Conservation (phyloP, 2,329 filamentous ascomycete species). For the Diaporthe ilicicola region DNA sequence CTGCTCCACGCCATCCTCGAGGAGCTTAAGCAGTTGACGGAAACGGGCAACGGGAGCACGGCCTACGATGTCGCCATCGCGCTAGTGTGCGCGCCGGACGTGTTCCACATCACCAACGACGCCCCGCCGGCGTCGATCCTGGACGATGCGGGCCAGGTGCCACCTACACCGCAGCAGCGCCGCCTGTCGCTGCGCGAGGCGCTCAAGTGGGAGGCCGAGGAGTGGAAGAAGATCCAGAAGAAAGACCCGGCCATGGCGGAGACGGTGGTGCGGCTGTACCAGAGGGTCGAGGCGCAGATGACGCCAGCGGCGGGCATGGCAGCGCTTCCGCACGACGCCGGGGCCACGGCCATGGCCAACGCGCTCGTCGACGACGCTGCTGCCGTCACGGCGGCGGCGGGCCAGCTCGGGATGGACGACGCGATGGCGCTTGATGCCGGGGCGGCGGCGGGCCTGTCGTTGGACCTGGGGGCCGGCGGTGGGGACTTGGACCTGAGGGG, state of each 20-base stretch:
- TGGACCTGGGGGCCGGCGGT: conserved; percentile 49
- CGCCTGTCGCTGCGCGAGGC: conserved; percentile 67
- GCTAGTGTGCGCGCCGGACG: conserved; percentile 74
- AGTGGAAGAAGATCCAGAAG: conserved; percentile 64
- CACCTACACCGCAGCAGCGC: conserved; percentile 50
- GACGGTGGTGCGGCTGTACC: conserved; percentile 68
- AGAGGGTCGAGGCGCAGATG: conserved; percentile 73
- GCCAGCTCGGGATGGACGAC: conserved; percentile 31
- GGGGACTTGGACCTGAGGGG: conserved; percentile 48
- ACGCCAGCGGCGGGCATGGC: conserved; percentile 37
- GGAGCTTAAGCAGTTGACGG: conserved; percentile 70
- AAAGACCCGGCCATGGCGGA: conserved; percentile 67
- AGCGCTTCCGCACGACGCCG: conserved; percentile 35
- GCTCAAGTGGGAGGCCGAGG: conserved; percentile 65
- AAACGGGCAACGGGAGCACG: conserved; percentile 65
- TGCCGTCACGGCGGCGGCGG: conserved; percentile 46
- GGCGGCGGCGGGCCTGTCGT: conserved; percentile 53
- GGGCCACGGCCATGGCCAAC: conserved; percentile 44
- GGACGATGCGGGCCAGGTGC: conserved; percentile 45
- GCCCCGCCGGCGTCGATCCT: conserved; percentile 44
- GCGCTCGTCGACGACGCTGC: conserved; percentile 49
- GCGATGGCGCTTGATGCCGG: conserved; percentile 47
- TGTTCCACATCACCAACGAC: conserved; percentile 56
- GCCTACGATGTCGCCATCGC: conserved; percentile 72
- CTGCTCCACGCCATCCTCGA: conserved; percentile 71